These are phyloP conservation scores for Xylaria sp. DNA, from an alignment of 2,329 filamentous ascomycete species.

Conservation along the genomic window DNA sequence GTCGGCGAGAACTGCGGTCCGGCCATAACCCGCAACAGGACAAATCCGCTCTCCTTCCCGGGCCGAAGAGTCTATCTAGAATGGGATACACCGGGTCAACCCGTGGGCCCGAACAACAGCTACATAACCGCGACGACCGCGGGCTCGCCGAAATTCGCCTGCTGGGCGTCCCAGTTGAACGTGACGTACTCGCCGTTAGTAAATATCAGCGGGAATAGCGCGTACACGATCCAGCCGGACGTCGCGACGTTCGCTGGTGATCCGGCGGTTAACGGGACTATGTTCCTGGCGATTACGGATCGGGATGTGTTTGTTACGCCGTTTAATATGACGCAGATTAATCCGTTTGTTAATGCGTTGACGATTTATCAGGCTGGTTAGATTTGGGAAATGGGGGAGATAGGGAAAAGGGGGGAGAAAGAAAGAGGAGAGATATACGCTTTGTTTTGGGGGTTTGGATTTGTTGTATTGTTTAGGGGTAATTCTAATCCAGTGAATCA, in stretches of 20 bases:
- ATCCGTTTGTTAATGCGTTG: slow-evolving; percentile 70
- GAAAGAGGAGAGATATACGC: no score
- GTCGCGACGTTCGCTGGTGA: slow-evolving; percentile 62
- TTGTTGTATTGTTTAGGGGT: no score
- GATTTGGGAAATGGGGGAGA: slow-evolving; percentile 18
- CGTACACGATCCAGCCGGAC: slow-evolving; percentile 69
- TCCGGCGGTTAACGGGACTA: slow-evolving; percentile 68
- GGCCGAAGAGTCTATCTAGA: slow-evolving; percentile 64
- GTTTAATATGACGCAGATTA: slow-evolving; percentile 69
- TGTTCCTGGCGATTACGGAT: slow-evolving; percentile 74
- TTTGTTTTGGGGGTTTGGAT: no score
- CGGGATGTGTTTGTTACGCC: slow-evolving; percentile 62
- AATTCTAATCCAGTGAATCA: no score
- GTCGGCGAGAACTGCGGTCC: slow-evolving; percentile 55
- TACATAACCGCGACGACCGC: slow-evolving; percentile 64
- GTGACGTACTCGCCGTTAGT: slow-evolving; percentile 62
- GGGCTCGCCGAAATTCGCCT: slow-evolving; percentile 57
- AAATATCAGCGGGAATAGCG: slow-evolving; percentile 50
- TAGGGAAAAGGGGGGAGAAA: background rate
- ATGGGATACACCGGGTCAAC: slow-evolving; percentile 66
- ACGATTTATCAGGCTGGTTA: slow-evolving; percentile 75
- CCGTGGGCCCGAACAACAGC: slow-evolving; percentile 74
- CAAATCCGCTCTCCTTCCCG: slow-evolving; percentile 65
- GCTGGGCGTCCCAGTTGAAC: slow-evolving; percentile 74
- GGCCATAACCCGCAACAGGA: slow-evolving; percentile 63